Percentiles rank a stretch among this genome's conserved stretches.
Evolutionary conservation across 768 basidiomycete genomes (phyloP).

Genomic region (Mycena albidolilacea): DNA sequence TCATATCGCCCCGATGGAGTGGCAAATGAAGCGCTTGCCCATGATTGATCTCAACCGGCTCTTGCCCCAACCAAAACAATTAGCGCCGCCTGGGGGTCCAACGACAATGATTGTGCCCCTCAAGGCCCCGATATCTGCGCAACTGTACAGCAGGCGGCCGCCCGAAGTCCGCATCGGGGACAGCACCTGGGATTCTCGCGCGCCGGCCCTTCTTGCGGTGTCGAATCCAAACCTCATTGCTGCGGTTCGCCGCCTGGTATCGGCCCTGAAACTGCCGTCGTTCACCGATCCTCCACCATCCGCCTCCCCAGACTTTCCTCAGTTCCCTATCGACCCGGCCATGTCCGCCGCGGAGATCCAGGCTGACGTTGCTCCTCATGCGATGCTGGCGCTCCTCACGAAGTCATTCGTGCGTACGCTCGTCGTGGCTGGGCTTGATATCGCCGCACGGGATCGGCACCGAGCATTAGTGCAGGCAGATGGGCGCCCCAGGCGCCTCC

Average conservation of each 20-base stretch:
- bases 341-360: constrained; percentile 48
- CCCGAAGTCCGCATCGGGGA: constrained; percentile 8
- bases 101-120: constrained; percentile 10
- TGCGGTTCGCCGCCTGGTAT: constrained; percentile 48
- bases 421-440: constrained; percentile 54
- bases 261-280: constrained; percentile 45
- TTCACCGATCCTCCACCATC: constrained; percentile 38
- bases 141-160: neutral
- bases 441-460: constrained; percentile 51
- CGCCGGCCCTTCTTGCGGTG: constrained; percentile 43
- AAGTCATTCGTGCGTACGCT: constrained; percentile 54
- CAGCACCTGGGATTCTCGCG: constrained; percentile 32
- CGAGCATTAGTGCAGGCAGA: constrained; percentile 37
- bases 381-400: constrained; percentile 54
- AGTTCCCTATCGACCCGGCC: constrained; percentile 49
- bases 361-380: constrained; percentile 55
- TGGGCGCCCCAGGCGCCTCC: constrained; percentile 36
- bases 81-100: neutral
- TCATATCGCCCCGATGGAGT: constrained; percentile 43
- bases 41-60: constrained; percentile 45
- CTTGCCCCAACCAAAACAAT: constrained; percentile 16
- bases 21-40: constrained; percentile 48
- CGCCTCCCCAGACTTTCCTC: constrained; percentile 25
- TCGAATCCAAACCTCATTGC: constrained; percentile 53
- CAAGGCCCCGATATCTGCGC: neutral